phyloP scores from a whole-genome alignment of 2,329 filamentous ascomycete genomes.

The Pseudogymnoascus verrucosus region DNA sequence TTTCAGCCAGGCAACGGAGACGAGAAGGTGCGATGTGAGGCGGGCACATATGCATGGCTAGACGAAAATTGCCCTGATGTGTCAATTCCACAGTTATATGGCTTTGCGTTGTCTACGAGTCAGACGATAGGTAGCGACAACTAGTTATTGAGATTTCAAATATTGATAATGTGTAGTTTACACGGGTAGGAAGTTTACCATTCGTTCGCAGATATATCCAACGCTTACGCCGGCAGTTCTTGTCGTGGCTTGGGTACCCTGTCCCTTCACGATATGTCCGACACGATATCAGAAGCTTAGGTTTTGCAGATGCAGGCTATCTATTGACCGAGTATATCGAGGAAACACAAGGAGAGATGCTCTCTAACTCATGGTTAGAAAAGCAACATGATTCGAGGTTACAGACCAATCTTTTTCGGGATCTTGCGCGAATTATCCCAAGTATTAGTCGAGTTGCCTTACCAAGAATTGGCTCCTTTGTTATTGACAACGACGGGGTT shows the following conservation, averaged over 20 bases:
- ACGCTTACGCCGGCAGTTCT: constrained; percentile 15
- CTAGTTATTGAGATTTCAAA: not conserved
- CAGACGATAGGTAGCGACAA: constrained; percentile 20
- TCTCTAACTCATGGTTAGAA: constrained; percentile 25
- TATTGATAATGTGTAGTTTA: not conserved
- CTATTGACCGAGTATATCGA: constrained; percentile 27
- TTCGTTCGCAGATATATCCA: not conserved
- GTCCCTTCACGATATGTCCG: constrained; percentile 22
- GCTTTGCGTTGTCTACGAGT: constrained; percentile 28
- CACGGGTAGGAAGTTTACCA: not conserved
- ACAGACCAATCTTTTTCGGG: constrained; percentile 21
- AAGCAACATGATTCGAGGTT: constrained; percentile 15
- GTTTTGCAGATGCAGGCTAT: constrained; percentile 19
- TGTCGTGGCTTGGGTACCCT: constrained; percentile 18
- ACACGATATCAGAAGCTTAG: not conserved
- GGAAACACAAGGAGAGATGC: constrained; percentile 21
- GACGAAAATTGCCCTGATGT: constrained; percentile 31
- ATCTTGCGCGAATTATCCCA: constrained; percentile 22
- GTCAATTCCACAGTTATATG: constrained; percentile 29
- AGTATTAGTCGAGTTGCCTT: constrained; percentile 21
- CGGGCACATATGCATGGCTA: constrained; percentile 33
- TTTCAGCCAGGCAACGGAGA: constrained; percentile 32
- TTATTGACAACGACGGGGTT: no score
- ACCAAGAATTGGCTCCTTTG: constrained; percentile 13
- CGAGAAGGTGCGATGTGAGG: constrained; percentile 36